Percentiles rank a stretch among this genome's conserved stretches.
phyloP scores from a whole-genome alignment of 2,329 filamentous ascomycete genomes.

The Talaromyces pinophilus region DNA sequence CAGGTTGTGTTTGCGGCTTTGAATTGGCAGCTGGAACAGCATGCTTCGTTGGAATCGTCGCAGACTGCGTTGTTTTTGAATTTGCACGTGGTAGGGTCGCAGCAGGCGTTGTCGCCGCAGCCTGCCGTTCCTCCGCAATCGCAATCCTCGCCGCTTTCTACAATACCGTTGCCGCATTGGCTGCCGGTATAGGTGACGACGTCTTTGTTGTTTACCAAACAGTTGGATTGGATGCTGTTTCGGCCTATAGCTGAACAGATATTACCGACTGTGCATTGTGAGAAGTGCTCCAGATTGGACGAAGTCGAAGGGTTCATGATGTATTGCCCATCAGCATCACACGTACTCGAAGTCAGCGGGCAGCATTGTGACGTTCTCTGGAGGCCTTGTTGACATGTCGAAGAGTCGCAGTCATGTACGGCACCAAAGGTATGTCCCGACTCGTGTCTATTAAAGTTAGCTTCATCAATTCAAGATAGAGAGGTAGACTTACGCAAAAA shows the following conservation, averaged over 20 bases:
- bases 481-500: conserved; percentile 64
- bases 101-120: conserved; percentile 78
- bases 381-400: conserved; percentile 66
- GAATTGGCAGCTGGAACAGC: conserved; percentile 48
- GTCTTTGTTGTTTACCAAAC: conserved; percentile 81
- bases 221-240: conserved; percentile 72
- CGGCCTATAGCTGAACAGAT: conserved; percentile 83
- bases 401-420: conserved; percentile 81
- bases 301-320: conserved; percentile 96
- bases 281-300: conserved; percentile 73
- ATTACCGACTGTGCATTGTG: conserved; percentile 85
- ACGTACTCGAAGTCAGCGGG: conserved; percentile 66
- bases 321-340: conserved; percentile 74
- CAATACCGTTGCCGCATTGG: conserved; percentile 95
- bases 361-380: conserved; percentile 73
- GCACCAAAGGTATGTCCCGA: conserved; percentile 93
- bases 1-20: conserved; percentile 69
- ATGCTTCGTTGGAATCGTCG: conserved; percentile 57
- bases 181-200: conserved; percentile 78
- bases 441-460: conserved; percentile 61
- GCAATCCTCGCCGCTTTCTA: conserved; percentile 90
- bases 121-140: conserved; percentile 79
- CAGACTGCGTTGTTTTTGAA: conserved; percentile 76
- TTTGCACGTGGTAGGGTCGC: conserved; percentile 81
- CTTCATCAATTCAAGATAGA: not conserved